Percentiles rank a stretch among this genome's conserved stretches.
Evolutionary conservation across 805 yeast species (phyloP).

Genomic region (Metschnikowia continentalis): DNA sequence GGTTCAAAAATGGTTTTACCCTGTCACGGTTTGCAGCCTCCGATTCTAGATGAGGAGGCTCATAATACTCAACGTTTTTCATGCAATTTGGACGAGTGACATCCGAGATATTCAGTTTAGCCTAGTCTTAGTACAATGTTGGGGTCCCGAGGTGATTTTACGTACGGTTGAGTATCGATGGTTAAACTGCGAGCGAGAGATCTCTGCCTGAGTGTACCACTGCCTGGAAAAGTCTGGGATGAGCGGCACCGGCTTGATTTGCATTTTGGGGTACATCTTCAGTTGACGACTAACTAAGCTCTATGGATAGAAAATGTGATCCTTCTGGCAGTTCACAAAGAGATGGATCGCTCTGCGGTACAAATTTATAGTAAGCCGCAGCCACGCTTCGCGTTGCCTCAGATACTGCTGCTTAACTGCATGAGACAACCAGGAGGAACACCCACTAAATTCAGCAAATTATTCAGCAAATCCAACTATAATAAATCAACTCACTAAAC

Average conservation of each 20-base stretch:
- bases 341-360: not conserved
- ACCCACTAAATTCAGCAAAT: not conserved
- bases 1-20: constrained; percentile 36
- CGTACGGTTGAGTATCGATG: constrained; percentile 48
- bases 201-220: not conserved
- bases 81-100: constrained; percentile 56
- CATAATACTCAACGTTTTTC: constrained; percentile 41
- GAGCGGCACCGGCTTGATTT: not conserved
- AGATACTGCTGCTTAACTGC: not conserved
- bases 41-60: constrained; percentile 55
- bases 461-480: not conserved
- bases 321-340: not conserved
- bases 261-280: not conserved
- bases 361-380: not conserved
- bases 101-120: constrained; percentile 52
- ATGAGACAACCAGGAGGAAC: not conserved
- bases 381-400: not conserved
- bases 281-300: not conserved
- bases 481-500: too few relatives aligned
- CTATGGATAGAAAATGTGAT: not conserved
- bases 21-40: constrained; percentile 45
- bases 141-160: not conserved
- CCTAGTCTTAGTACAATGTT: constrained; percentile 27
- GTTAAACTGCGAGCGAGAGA: constrained; percentile 49
- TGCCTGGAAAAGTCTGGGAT: constrained; percentile 1